Evolutionary conservation across 1,139 yeast genomes (phyloP).

Genomic region (Hemisphaericaspora subhashii): DNA sequence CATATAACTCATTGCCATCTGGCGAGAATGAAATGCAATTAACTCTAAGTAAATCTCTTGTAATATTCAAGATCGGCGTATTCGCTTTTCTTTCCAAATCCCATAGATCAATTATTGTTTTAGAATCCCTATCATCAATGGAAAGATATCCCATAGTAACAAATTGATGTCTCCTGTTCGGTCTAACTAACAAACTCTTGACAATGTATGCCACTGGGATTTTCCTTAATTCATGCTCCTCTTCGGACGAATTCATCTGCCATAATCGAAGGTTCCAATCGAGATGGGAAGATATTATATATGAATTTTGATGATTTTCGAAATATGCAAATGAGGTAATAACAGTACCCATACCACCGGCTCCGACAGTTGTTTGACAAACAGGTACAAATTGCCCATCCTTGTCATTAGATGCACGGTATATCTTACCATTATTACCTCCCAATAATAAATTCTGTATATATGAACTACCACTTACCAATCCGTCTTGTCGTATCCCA

Average conservation of each 20-base stretch:
- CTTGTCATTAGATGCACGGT: neutral
- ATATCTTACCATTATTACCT: constrained; percentile 9
- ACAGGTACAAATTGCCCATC: neutral
- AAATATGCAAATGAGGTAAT: constrained; percentile 5
- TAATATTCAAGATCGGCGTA: constrained; percentile 30
- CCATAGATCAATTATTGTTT: constrained; percentile 53
- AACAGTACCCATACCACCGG: neutral
- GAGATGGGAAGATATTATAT: constrained; percentile 25
- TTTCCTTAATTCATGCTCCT: constrained; percentile 3
- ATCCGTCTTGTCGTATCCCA: constrained; percentile 8
- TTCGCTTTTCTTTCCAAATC: constrained; percentile 43
- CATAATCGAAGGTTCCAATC: constrained; percentile 35
- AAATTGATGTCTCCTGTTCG: constrained; percentile 43
- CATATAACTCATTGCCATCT: constrained; percentile 18
- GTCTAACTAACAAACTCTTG: constrained; percentile 44
- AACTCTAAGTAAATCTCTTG: constrained; percentile 8
- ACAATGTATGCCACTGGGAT: constrained; percentile 42
- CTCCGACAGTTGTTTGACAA: neutral
- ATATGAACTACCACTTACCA: constrained; percentile 8
- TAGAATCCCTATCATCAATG: constrained; percentile 19
- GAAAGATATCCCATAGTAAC: constrained; percentile 45
- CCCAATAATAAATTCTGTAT: constrained; percentile 6
- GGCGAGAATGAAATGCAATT: constrained; percentile 26
- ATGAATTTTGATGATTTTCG: constrained; percentile 3
- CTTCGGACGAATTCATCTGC: constrained; percentile 13